phyloP scores from a whole-genome alignment of 345 rosid species.

The Eucalyptus erythrocorys region DNA sequence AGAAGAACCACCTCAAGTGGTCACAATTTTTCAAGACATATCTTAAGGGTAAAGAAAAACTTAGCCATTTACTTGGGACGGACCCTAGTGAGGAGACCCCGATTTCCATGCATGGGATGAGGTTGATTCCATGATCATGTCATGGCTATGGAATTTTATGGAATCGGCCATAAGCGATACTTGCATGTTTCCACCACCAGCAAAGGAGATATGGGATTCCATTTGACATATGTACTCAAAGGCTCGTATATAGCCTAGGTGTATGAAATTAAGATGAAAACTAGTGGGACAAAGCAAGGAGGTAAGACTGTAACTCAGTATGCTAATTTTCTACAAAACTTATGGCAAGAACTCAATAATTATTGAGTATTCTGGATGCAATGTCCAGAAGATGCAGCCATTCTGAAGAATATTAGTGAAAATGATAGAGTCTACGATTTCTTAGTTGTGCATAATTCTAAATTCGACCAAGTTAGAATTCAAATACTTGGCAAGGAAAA shows the following conservation, averaged over 20 bases:
- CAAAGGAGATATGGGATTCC: neutral
- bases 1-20: neutral
- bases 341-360: neutral
- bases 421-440: neutral
- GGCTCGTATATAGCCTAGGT: too few relatives aligned
- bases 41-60: neutral
- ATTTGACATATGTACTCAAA: too few relatives aligned
- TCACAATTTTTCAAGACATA: neutral
- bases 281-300: too few relatives aligned
- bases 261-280: too few relatives aligned
- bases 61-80: rapidly evolving
- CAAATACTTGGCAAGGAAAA: neutral
- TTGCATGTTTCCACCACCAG: neutral
- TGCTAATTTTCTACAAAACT: too few relatives aligned
- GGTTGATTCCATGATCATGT: neutral
- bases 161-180: neutral
- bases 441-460: neutral
- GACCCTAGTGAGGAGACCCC: neutral
- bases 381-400: neutral
- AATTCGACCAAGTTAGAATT: neutral
- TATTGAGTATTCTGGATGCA: neutral
- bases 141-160: neutral
- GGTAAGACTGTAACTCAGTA: too few relatives aligned
- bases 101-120: neutral
- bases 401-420: neutral